These are phyloP conservation scores for Neospermospora avenae DNA, from an alignment of 2,329 filamentous ascomycete species.

Conservation along the genomic window DNA sequence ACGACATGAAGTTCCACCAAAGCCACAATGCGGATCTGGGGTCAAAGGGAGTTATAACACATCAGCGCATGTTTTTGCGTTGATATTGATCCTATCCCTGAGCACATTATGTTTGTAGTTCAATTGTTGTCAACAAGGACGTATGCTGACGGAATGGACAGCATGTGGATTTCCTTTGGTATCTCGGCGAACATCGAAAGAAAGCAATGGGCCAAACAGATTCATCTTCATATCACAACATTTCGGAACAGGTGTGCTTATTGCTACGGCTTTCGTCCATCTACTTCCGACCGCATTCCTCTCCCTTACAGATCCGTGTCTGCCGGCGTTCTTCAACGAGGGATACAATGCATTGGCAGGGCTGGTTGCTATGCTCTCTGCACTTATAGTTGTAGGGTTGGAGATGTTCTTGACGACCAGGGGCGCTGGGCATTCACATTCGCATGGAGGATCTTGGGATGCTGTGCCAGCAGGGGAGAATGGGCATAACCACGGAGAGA, in stretches of 20 bases:
- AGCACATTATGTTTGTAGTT: conserved; percentile 45
- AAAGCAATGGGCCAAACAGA: conserved; percentile 23
- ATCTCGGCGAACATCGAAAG: conserved; percentile 32
- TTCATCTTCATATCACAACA: conserved; percentile 59
- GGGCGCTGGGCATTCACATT: conserved; percentile 59
- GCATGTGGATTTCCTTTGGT: conserved; percentile 37
- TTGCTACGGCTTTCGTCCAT: conserved; percentile 79
- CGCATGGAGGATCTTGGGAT: conserved; percentile 42
- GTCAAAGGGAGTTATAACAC: conserved; percentile 51
- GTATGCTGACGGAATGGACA: conserved; percentile 17
- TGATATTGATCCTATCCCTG: conserved; percentile 53
- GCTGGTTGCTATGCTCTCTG: conserved; percentile 75
- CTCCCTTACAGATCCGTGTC: conserved; percentile 58
- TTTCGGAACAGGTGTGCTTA: conserved; percentile 77
- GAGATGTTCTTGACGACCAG: conserved; percentile 85
- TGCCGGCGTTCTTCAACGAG: conserved; percentile 75
- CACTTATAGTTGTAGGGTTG: conserved; percentile 77
- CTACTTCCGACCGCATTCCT: conserved; percentile 59
- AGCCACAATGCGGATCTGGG: conserved; percentile 52
- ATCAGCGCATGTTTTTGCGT: conserved; percentile 53
- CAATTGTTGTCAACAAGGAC: background rate
- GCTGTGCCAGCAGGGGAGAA: conserved; percentile 39
- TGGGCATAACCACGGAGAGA: conserved; percentile 38
- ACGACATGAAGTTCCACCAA: conserved; percentile 41
- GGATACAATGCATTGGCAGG: conserved; percentile 79